Percentiles rank a stretch among this genome's conserved stretches.
Evolutionary conservation across 169 alveolate species (phyloP).

Genomic region (Eimeria praecox): DNA sequence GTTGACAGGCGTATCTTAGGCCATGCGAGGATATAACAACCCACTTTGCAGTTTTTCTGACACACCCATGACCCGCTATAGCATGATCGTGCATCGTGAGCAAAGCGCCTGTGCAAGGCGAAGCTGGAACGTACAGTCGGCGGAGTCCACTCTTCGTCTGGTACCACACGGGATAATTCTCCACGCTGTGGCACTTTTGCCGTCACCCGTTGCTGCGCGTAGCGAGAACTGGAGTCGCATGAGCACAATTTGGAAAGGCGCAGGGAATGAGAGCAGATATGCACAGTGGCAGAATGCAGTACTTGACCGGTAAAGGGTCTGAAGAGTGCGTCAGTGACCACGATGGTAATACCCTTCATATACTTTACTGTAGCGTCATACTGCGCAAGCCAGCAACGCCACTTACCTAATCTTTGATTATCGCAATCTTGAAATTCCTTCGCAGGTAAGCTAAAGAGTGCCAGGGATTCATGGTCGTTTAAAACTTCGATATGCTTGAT

Average conservation of each 20-base stretch:
- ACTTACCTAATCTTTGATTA: neutral
- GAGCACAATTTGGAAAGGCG: neutral
- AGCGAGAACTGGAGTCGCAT: neutral
- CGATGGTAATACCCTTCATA: neutral
- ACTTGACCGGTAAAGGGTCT: neutral
- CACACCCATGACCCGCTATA: neutral
- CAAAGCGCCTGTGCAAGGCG: neutral
- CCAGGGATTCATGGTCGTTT: neutral
- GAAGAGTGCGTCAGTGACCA: neutral
- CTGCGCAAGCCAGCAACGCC: neutral
- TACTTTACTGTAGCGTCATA: neutral
- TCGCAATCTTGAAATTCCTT: neutral
- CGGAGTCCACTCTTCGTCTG: neutral
- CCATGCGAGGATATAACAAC: neutral
- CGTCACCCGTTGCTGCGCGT: neutral
- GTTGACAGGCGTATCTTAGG: neutral
- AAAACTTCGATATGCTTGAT: neutral
- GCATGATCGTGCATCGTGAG: neutral
- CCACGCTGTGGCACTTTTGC: too few relatives aligned
- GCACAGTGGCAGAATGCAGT: neutral
- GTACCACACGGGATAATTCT: neutral
- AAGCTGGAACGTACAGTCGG: neutral
- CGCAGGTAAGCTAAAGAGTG: neutral
- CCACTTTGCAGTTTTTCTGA: neutral
- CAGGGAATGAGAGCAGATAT: neutral